Conservation (phyloP, 1,284 basidiomycete species). For the Phylloporus gajari region DNA sequence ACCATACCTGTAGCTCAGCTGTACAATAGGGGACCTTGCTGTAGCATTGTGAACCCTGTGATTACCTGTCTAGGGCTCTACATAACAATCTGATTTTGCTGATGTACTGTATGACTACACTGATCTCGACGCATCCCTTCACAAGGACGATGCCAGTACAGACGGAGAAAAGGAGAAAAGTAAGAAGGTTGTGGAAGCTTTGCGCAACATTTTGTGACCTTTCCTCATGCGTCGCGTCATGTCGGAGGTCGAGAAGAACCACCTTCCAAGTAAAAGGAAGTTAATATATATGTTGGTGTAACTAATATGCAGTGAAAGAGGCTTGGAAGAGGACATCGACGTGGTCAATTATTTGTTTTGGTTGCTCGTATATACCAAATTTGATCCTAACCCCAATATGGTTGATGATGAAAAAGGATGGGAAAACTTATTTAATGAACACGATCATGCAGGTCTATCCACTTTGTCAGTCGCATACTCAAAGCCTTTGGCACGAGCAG, state of each 20-base stretch:
- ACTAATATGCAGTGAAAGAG: too few species aligned
- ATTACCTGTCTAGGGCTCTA: too few species aligned
- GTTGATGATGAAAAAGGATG: constrained; percentile 96
- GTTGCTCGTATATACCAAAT: neutral
- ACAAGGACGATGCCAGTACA: constrained; percentile 79
- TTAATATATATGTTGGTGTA: constrained; percentile 99
- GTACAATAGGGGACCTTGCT: too few species aligned
- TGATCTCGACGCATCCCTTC: constrained; percentile 80
- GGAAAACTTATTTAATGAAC: constrained; percentile 97
- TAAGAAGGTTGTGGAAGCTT: constrained; percentile 94
- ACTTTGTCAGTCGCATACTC: neutral
- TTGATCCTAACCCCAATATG: constrained; percentile 52
- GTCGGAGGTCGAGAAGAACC: constrained; percentile 95
- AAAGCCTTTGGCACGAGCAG: constrained; percentile 44
- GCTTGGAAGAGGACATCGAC: too few species aligned
- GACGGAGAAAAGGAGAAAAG: constrained; percentile 88
- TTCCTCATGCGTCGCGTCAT: constrained; percentile 99
- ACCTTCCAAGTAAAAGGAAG: constrained; percentile 97
- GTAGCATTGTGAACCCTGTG: too few species aligned
- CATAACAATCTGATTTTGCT: too few species aligned
- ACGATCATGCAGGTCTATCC: constrained; percentile 95
- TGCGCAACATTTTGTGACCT: constrained; percentile 96
- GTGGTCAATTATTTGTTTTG: too few species aligned
- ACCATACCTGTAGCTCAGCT: too few species aligned
- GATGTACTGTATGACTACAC: constrained; percentile 66